phyloP scores from a whole-genome alignment of 2,329 filamentous ascomycete species.

The Arthrobotrys conoides region DNA sequence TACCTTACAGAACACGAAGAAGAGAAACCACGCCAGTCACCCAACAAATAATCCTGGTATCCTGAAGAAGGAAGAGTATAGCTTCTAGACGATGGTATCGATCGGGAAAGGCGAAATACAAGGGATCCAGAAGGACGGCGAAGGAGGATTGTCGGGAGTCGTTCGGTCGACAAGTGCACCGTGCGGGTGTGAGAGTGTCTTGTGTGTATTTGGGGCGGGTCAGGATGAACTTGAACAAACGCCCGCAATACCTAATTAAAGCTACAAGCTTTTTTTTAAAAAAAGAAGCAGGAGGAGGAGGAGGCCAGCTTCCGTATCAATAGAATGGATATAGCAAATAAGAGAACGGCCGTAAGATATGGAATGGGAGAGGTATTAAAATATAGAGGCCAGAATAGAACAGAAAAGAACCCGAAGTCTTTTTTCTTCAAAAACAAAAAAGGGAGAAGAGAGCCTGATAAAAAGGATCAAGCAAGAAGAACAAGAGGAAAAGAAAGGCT shows the following conservation, averaged over 20 bases:
- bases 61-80: not conserved
- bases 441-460: not conserved
- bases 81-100: constrained; percentile 7
- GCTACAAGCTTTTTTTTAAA: constrained; percentile 1
- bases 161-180: constrained; percentile 6
- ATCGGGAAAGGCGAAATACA: constrained; percentile 4
- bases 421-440: too few species aligned
- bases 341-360: constrained; percentile 30
- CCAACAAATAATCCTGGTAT: constrained; percentile 20
- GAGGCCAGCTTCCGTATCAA: constrained; percentile 61
- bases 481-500: constrained; percentile 4
- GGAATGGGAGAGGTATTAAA: constrained; percentile 34
- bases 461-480: constrained; percentile 16
- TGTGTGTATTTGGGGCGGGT: constrained; percentile 37
- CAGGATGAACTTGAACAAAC: constrained; percentile 34
- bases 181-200: constrained; percentile 12
- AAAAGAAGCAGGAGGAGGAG: constrained; percentile 61
- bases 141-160: constrained; percentile 43
- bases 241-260: constrained; percentile 20
- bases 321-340: constrained; percentile 50
- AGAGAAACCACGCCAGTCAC: constrained; percentile 20
- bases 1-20: constrained; percentile 27
- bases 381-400: constrained; percentile 7
- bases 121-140: constrained; percentile 6
- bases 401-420: not conserved